A percentile compares a stretch with the other conserved stretches of the same genome.
Evolutionary conservation across 2,329 filamentous ascomycete genomes (phyloP).

Genomic region (Bisporella sp.): DNA sequence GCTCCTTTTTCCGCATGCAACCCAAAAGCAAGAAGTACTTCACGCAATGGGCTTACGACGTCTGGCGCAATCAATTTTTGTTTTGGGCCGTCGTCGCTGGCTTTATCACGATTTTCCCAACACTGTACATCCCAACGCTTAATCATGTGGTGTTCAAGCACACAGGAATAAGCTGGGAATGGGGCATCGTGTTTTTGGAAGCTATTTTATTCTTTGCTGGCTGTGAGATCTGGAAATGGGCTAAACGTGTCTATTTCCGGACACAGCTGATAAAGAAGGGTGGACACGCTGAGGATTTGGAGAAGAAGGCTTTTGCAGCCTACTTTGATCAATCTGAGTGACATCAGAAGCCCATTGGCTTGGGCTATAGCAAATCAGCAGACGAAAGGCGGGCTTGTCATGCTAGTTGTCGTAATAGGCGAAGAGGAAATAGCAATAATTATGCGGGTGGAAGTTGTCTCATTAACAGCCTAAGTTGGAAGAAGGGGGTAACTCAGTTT

Average conservation of each 20-base stretch:
- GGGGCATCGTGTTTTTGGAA: constrained; percentile 58
- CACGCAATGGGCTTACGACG: constrained; percentile 59
- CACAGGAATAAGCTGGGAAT: constrained; percentile 59
- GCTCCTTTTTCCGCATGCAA: constrained; percentile 70
- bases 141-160: constrained; percentile 62
- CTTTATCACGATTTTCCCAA: constrained; percentile 49
- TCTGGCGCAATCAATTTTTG: constrained; percentile 68
- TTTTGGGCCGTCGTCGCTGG: constrained; percentile 57
- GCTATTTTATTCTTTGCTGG: constrained; percentile 56
- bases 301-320: not conserved
- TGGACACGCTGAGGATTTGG: not conserved
- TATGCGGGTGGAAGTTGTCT: no score
- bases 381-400: no score
- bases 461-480: no score
- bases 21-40: constrained; percentile 52
- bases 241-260: constrained; percentile 39
- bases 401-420: no score
- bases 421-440: no score
- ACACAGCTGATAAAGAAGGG: not conserved
- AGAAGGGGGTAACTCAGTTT: no score
- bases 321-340: not conserved
- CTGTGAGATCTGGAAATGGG: constrained; percentile 61
- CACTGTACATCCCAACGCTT: constrained; percentile 61
- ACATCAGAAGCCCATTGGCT: not conserved
- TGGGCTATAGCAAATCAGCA: no score